These are phyloP conservation scores for Solanum rostratum DNA, from an alignment of 257 asterid species.

Conservation along the genomic window DNA sequence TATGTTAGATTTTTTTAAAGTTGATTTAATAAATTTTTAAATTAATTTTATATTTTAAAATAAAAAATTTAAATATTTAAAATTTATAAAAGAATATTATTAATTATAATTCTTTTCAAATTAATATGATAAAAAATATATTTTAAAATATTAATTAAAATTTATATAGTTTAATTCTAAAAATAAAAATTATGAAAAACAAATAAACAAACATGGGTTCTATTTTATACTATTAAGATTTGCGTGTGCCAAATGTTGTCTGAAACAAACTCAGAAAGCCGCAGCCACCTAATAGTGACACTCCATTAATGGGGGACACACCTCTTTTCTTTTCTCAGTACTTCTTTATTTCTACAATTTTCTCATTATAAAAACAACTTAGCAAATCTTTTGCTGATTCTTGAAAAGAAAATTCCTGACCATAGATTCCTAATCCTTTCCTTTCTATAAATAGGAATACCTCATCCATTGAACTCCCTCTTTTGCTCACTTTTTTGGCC, in stretches of 20 bases:
- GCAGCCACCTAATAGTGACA: neutral
- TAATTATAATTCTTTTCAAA: too few relatives aligned
- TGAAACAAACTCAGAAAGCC: neutral
- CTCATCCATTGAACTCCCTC: conserved; percentile 21
- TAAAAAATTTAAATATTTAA: too few relatives aligned
- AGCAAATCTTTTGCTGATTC: conserved; percentile 19
- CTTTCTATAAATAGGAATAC: conserved; percentile 17
- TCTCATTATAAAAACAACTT: neutral
- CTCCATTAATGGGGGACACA: neutral
- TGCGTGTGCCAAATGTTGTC: conserved; percentile 13
- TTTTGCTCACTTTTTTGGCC: conserved; percentile 2
- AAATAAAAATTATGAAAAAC: too few relatives aligned
- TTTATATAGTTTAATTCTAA: too few relatives aligned
- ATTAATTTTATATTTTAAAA: too few relatives aligned
- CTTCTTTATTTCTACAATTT: neutral
- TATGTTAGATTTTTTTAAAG: too few relatives aligned
- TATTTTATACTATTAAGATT: conserved; percentile 23
- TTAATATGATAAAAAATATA: too few relatives aligned
- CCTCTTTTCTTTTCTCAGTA: neutral
- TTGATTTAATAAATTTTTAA: too few relatives aligned
- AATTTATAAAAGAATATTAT: too few relatives aligned
- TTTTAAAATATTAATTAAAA: too few relatives aligned
- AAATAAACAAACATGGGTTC: too few relatives aligned
- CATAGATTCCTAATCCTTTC: conserved; percentile 48
- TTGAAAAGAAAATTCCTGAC: conserved; percentile 14